Evolutionary conservation across 257 asterid species (phyloP).

Genomic region (Handroanthus guayacan): DNA sequence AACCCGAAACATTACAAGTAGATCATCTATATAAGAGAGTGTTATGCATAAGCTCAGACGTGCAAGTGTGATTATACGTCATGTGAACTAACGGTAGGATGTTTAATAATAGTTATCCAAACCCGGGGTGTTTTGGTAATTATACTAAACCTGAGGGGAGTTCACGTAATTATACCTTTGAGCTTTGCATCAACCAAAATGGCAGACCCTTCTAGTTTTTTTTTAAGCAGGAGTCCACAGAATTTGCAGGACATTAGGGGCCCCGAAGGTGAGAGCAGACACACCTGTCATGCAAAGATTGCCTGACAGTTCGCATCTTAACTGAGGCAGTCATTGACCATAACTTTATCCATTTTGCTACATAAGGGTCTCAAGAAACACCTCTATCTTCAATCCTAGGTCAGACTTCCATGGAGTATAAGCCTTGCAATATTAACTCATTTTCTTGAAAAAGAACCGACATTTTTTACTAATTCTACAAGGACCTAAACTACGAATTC

Average conservation of each 20-base stretch:
- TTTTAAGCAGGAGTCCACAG: background rate
- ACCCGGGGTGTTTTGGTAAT: too few relatives aligned
- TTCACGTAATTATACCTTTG: too few relatives aligned
- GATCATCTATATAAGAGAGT: too few relatives aligned
- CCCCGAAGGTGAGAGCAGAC: background rate
- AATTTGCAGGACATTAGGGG: background rate
- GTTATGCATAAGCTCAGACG: too few relatives aligned
- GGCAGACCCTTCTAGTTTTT: background rate
- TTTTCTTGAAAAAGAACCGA: background rate
- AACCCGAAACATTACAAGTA: too few relatives aligned
- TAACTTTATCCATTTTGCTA: background rate
- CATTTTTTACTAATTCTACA: background rate
- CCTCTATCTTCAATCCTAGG: background rate
- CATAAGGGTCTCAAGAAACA: background rate
- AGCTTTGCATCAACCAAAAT: background rate
- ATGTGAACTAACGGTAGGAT: too few relatives aligned
- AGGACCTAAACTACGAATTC: conserved; percentile 9
- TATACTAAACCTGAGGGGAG: too few relatives aligned
- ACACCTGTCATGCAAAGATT: background rate
- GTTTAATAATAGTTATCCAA: too few relatives aligned
- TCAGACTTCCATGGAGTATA: background rate
- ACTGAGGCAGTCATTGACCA: background rate
- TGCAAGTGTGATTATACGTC: too few relatives aligned
- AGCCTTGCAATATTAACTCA: background rate
- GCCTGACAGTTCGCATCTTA: background rate